Evolutionary conservation across 2,329 filamentous ascomycete species (phyloP).

Genomic region (Eutypa lata): DNA sequence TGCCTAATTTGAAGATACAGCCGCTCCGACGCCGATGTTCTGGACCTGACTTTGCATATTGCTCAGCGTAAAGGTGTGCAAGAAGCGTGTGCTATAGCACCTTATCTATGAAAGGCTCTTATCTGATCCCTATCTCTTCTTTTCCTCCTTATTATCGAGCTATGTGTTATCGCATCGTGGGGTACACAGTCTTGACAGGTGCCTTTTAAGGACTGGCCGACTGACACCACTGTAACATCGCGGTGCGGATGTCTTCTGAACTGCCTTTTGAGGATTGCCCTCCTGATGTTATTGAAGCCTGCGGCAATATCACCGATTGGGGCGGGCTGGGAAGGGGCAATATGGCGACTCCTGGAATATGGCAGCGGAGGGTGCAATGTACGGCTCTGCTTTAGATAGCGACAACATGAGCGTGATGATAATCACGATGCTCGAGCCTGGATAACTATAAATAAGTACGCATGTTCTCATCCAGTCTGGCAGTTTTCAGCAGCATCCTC

Average conservation of each 20-base stretch:
- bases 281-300: constrained; percentile 3
- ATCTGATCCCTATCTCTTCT: constrained; percentile 5
- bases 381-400: constrained; percentile 10
- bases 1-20: constrained; percentile 12
- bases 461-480: constrained; percentile 14
- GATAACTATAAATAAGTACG: constrained; percentile 21
- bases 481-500: constrained; percentile 16
- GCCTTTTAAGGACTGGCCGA: constrained; percentile 9
- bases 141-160: constrained; percentile 8
- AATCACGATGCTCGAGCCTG: constrained; percentile 11
- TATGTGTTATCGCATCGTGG: constrained; percentile 6
- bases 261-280: constrained; percentile 7
- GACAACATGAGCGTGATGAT: constrained; percentile 16
- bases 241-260: constrained; percentile 4
- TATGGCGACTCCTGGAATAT: background rate
- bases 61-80: constrained; percentile 1
- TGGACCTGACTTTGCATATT: constrained; percentile 7
- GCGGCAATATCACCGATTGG: constrained; percentile 12
- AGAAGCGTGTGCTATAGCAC: constrained; percentile 4
- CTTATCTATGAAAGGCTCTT: constrained; percentile 9
- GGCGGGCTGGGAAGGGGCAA: constrained; percentile 21
- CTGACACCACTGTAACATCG: constrained; percentile 11
- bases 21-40: constrained; percentile 4
- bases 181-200: constrained; percentile 4
- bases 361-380: constrained; percentile 1